Percentiles rank a stretch among this genome's conserved stretches.
Conservation (phyloP, 108 stramenopile genomes). For the Cyclotella atomus region DNA sequence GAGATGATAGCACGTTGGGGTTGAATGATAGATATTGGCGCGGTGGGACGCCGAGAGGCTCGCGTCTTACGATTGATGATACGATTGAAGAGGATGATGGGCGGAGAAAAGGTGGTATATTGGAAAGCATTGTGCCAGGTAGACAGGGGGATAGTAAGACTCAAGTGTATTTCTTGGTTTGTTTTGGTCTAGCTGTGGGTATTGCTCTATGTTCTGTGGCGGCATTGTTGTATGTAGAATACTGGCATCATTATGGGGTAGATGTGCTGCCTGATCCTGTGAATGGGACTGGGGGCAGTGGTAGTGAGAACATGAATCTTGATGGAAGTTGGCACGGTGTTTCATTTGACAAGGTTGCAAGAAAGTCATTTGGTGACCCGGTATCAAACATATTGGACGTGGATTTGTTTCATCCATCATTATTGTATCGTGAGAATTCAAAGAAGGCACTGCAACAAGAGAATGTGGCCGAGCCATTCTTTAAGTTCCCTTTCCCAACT, state of each 20-base stretch:
- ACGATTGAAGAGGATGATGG: background rate
- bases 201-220: constrained; percentile 32
- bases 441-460: constrained; percentile 2
- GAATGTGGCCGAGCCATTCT: constrained; percentile 33
- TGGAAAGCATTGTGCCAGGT: background rate
- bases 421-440: constrained; percentile 40
- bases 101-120: background rate
- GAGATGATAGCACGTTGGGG: constrained; percentile 29
- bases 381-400: constrained; percentile 62
- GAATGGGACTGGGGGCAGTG: background rate
- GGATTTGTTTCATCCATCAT: constrained; percentile 68
- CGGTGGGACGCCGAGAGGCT: background rate
- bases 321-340: constrained; percentile 29
- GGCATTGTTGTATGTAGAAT: constrained; percentile 28
- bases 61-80: background rate
- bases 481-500: constrained; percentile 85
- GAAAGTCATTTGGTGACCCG: constrained; percentile 69
- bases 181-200: constrained; percentile 39
- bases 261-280: constrained; percentile 4
- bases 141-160: too few relatives aligned
- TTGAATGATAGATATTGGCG: constrained; percentile 20
- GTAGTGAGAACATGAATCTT: background rate
- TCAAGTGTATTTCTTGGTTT: constrained; percentile 31
- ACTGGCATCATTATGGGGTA: constrained; percentile 3
- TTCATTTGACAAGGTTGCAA: constrained; percentile 62